Conservation (phyloP, 352 stramenopile genomes). For the Phytophthora pinifolia region DNA sequence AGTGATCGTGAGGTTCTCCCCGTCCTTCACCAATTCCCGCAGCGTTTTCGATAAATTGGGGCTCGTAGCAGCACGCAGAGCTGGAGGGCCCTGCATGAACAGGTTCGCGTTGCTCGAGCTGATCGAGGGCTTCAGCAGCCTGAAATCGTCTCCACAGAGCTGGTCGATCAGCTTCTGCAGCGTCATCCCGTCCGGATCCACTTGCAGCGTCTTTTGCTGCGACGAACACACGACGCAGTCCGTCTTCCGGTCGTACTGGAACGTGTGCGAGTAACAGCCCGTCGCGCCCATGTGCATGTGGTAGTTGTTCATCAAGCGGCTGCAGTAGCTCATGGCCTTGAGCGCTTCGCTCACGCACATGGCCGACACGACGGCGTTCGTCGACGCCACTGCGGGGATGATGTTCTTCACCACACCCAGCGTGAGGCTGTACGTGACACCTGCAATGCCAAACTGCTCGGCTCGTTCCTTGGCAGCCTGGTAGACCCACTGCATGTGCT, state of each 20-base stretch:
- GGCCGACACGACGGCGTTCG: conserved; percentile 95
- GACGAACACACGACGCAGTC: conserved; percentile 89
- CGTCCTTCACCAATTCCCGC: conserved; percentile 83
- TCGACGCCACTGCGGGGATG: conserved; percentile 96
- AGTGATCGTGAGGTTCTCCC: conserved; percentile 93
- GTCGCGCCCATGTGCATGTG: conserved; percentile 98
- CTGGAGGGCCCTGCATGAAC: conserved; percentile 80
- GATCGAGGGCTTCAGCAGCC: conserved; percentile 73
- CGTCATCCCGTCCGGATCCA: conserved; percentile 53
- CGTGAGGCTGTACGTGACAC: conserved; percentile 97
- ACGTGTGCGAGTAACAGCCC: conserved; percentile 96
- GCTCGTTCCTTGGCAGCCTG: conserved; percentile 90
- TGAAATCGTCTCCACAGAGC: conserved; percentile 58
- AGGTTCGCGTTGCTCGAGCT: conserved; percentile 61
- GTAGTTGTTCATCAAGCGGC: conserved; percentile 97
- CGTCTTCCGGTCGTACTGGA: conserved; percentile 94
- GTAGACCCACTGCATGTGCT: conserved; percentile 98
- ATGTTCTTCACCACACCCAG: conserved; percentile 99
- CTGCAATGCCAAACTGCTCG: conserved; percentile 93
- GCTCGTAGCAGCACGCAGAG: conserved; percentile 89
- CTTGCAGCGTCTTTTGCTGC: conserved; percentile 56
- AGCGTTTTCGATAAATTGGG: conserved; percentile 92
- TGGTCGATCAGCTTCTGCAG: conserved; percentile 69
- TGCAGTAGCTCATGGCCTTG: conserved; percentile 96
- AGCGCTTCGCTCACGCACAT: conserved; percentile 97